Evolutionary conservation across 1,139 yeast species (phyloP).

Genomic region (Yamadazyma songkhlaensis): DNA sequence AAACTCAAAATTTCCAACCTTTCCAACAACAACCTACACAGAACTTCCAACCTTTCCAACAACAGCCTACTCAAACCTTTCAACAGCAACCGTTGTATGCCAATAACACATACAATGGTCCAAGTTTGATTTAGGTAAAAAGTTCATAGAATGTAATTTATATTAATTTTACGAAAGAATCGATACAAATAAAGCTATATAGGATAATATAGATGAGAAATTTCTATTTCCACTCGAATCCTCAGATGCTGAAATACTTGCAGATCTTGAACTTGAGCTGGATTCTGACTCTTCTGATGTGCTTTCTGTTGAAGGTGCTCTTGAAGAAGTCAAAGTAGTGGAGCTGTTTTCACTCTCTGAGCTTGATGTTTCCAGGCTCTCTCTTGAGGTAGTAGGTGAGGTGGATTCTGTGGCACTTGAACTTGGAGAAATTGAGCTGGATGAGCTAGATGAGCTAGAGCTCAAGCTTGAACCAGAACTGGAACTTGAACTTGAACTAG

Average conservation of each 20-base stretch:
- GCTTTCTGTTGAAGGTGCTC: not conserved
- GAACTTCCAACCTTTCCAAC: slow-evolving; percentile 2
- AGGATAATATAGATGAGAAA: slow-evolving; percentile 2
- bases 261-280: slow-evolving; percentile 5
- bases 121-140: slow-evolving; percentile 22
- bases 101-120: slow-evolving; percentile 23
- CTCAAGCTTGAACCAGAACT: too few relatives aligned
- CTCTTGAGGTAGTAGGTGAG: slow-evolving; percentile 5
- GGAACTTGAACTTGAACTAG: not conserved
- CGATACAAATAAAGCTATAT: slow-evolving; percentile 2
- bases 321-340: not conserved
- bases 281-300: slow-evolving; percentile 4
- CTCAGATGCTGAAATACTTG: slow-evolving; percentile 3
- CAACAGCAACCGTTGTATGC: slow-evolving; percentile 10
- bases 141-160: slow-evolving; percentile 1
- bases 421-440: slow-evolving; percentile 3
- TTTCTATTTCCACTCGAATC: slow-evolving; percentile 5
- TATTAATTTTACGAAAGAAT: slow-evolving; percentile 5
- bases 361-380: not conserved
- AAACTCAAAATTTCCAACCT: too few relatives aligned
- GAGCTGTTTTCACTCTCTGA: too few relatives aligned
- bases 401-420: not conserved
- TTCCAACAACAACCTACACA: slow-evolving; percentile 5
- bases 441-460: slow-evolving; percentile 3
- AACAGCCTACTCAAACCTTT: slow-evolving; percentile 8